Percentiles rank a stretch among this genome's conserved stretches.
Conservation (phyloP, 2,329 filamentous ascomycete species). For the Alternaria ventricosa region DNA sequence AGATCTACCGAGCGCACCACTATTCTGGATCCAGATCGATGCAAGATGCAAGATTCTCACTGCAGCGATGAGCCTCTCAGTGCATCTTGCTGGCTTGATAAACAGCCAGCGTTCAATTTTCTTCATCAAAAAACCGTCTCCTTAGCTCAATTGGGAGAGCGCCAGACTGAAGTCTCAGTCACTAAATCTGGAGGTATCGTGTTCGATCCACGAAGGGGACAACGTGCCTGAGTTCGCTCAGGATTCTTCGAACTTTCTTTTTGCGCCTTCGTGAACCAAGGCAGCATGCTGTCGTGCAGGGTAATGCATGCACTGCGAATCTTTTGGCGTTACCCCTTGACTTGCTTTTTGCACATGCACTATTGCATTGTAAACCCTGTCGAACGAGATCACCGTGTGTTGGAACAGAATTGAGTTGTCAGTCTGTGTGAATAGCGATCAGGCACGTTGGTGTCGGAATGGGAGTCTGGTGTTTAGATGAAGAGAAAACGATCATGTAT, state of each 20-base stretch:
- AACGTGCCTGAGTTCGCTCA: slow-evolving; percentile 20
- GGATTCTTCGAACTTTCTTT: slow-evolving; percentile 22
- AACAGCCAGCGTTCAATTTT: rapidly evolving
- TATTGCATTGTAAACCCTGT: not conserved
- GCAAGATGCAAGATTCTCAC: not conserved
- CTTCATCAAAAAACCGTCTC: slow-evolving; percentile 20
- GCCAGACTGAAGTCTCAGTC: slow-evolving; percentile 42
- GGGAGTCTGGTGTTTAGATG: not conserved
- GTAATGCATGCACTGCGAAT: not conserved
- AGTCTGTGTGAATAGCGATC: not conserved
- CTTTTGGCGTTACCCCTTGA: not conserved
- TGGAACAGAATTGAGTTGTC: not conserved
- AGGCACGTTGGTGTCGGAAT: not conserved
- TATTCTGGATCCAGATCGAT: not conserved
- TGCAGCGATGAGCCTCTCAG: not conserved
- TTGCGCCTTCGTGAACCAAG: not conserved
- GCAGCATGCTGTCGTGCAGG: not conserved
- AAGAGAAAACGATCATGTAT: not conserved
- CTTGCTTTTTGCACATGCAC: not conserved
- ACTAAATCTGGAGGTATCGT: slow-evolving; percentile 41
- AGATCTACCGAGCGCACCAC: not conserved
- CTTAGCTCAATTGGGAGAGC: slow-evolving; percentile 43
- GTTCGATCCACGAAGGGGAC: slow-evolving; percentile 42
- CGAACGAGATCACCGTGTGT: not conserved
- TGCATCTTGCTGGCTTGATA: not conserved